Evolutionary conservation across 1,139 yeast genomes (phyloP).

Genomic region (Geotrichum phurueaensis): DNA sequence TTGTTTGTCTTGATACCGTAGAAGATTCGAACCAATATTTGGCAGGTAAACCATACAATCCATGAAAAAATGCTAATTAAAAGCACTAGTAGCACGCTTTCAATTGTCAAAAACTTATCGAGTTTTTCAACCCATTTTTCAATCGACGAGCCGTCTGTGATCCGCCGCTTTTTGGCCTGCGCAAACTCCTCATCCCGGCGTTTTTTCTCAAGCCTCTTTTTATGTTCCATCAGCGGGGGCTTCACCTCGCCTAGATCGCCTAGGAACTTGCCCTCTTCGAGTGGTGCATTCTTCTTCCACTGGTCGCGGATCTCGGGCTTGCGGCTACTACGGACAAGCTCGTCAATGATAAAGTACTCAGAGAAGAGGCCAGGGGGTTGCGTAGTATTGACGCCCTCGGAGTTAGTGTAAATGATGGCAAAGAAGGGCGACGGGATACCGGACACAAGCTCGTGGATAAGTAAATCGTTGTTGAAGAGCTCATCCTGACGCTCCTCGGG

Average conservation of each 20-base stretch:
- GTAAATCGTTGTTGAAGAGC: slow-evolving; percentile 45
- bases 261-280: slow-evolving; percentile 2
- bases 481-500: slow-evolving; percentile 32
- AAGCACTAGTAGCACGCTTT: not conserved
- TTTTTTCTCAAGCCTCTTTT: not conserved
- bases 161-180: not conserved
- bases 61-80: not conserved
- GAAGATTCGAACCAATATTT: not conserved
- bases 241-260: slow-evolving; percentile 5
- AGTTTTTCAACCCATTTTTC: not conserved
- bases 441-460: slow-evolving; percentile 32
- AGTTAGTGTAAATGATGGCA: slow-evolving; percentile 27
- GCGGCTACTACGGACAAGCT: slow-evolving; percentile 26
- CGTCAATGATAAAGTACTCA: slow-evolving; percentile 26
- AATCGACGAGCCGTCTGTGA: not conserved
- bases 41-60: not conserved
- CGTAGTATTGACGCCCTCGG: slow-evolving; percentile 5
- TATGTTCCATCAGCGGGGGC: not conserved
- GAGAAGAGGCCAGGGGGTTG: slow-evolving; percentile 12
- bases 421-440: slow-evolving; percentile 30
- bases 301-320: slow-evolving; percentile 25
- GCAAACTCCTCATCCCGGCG: not conserved
- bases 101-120: not conserved
- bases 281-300: slow-evolving; percentile 24
- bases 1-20: not conserved